Conservation (phyloP, 2,329 filamentous ascomycete genomes). For the Aspergillus ochraceus region DNA sequence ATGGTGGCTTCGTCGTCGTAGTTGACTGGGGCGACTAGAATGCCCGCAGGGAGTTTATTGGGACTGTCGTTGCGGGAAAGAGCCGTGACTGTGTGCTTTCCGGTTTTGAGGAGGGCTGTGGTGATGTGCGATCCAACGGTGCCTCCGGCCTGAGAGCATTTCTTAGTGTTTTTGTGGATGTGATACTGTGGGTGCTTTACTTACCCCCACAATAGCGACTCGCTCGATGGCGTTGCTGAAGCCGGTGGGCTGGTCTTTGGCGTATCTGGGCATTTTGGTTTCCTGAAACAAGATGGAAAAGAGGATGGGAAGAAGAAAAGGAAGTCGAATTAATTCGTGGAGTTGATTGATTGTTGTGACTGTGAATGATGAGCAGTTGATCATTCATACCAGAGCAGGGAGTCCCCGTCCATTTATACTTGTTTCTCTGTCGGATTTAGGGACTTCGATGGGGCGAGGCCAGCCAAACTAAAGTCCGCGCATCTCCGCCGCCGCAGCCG, state of each 20-base stretch:
- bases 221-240: conserved; percentile 36
- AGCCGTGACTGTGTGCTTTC: conserved; percentile 55
- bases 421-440: not conserved
- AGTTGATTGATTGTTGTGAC: conserved; percentile 6
- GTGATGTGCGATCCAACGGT: conserved; percentile 31
- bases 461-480: too few relatives aligned
- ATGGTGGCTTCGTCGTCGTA: conserved; percentile 51
- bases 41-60: conserved; percentile 46
- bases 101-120: conserved; percentile 44
- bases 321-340: not conserved
- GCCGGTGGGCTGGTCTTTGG: conserved; percentile 22
- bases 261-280: conserved; percentile 23
- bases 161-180: conserved; percentile 12
- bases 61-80: conserved; percentile 49
- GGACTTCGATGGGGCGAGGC: not conserved
- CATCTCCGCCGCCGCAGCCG: conserved; percentile 18
- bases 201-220: conserved; percentile 43
- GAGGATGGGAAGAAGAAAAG: too few relatives aligned
- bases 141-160: conserved; percentile 33
- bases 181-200: conserved; percentile 7
- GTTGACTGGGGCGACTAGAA: conserved; percentile 46
- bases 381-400: conserved; percentile 7
- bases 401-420: conserved; percentile 20
- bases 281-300: too few relatives aligned
- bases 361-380: not conserved